phyloP scores from a whole-genome alignment of 108 stramenopile species.

The Nannochloropsis salina region DNA sequence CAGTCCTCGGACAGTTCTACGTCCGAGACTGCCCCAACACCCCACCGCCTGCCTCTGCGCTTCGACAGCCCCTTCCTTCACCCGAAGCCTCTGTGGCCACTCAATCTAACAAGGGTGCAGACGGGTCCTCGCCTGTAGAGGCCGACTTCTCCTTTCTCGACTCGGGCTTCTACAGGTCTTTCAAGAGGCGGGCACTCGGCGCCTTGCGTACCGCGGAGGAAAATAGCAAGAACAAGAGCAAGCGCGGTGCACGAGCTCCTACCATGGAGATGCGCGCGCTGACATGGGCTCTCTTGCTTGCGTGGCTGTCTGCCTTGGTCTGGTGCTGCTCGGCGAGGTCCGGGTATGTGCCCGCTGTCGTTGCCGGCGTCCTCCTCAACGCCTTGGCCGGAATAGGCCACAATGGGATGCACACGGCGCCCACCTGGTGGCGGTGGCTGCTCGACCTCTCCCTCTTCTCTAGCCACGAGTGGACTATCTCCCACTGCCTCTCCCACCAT shows the following conservation, averaged over 20 bases:
- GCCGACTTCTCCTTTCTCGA: slow-evolving; percentile 15
- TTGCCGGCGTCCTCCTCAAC: slow-evolving; percentile 10
- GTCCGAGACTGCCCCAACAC: neutral
- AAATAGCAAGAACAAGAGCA: neutral
- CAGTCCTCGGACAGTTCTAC: slow-evolving; percentile 13
- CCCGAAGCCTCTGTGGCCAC: neutral
- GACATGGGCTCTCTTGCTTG: neutral
- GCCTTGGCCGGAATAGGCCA: slow-evolving; percentile 19
- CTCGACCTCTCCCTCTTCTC: slow-evolving; percentile 16
- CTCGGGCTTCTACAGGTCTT: slow-evolving; percentile 23
- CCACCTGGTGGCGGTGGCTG: slow-evolving; percentile 23
- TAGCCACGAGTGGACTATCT: slow-evolving; percentile 22
- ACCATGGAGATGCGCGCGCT: slow-evolving; percentile 20
- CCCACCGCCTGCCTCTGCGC: neutral
- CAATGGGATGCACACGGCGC: slow-evolving; percentile 19
- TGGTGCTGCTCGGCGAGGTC: neutral
- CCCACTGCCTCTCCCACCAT: slow-evolving; percentile 28
- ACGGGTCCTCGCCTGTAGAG: neutral
- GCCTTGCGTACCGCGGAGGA: neutral
- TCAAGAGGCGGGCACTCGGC: neutral
- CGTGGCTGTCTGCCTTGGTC: neutral
- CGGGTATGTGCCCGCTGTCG: neutral
- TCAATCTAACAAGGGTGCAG: neutral
- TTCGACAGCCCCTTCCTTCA: neutral
- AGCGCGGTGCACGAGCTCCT: neutral